phyloP scores from a whole-genome alignment of 1,284 basidiomycete species.

The Melampsora larici-populina region DNA sequence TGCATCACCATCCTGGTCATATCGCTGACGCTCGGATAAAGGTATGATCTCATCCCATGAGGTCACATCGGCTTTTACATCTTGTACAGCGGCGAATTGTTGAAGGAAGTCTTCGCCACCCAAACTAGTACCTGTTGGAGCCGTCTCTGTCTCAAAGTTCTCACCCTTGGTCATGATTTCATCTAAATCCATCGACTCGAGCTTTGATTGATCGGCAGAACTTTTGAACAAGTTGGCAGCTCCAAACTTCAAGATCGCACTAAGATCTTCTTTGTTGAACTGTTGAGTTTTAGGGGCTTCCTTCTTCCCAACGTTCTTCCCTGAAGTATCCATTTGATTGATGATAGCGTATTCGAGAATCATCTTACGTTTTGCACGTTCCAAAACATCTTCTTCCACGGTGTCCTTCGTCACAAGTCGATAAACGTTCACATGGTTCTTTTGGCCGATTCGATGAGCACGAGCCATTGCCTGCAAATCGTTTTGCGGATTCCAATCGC shows the following conservation, averaged over 20 bases:
- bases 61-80: conserved; percentile 94
- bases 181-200: conserved; percentile 98
- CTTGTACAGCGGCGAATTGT: conserved; percentile 91
- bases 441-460: conserved; percentile 93
- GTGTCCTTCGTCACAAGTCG: conserved; percentile 97
- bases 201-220: conserved; percentile 92
- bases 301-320: conserved; percentile 80
- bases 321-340: conserved; percentile 99
- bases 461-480: conserved; percentile 99
- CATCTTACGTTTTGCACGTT: conserved; percentile 99
- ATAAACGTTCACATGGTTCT: conserved; percentile 96
- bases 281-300: conserved; percentile 76
- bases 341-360: conserved; percentile 99
- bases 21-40: conserved; percentile 78
- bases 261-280: conserved; percentile 94
- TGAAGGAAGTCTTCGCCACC: conserved; percentile 96
- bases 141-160: conserved; percentile 82
- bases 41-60: conserved; percentile 99
- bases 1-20: conserved; percentile 59
- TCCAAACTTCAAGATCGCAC: conserved; percentile 98
- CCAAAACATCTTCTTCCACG: conserved; percentile 97
- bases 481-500: conserved; percentile 81
- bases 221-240: conserved; percentile 99
- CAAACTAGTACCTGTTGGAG: conserved; percentile 70
- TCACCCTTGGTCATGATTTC: conserved; percentile 96